Evolutionary conservation across 2,329 filamentous ascomycete genomes (phyloP), one percentile per base, ranked within the genome.

Genomic region (Akanthomyces muscarius): DNA sequence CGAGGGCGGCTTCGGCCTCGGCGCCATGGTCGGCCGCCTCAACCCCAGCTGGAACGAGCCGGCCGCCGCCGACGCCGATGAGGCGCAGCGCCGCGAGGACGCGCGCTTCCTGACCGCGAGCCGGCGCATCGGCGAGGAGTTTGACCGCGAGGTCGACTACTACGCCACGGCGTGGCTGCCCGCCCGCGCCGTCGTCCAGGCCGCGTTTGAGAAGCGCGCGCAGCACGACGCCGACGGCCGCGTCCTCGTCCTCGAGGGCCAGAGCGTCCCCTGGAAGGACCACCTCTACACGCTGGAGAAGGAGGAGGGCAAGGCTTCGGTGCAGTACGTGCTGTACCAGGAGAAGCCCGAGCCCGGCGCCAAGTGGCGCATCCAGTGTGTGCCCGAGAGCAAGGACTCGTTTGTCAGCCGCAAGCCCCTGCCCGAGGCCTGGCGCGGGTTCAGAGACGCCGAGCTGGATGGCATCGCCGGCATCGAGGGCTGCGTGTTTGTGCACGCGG

Each of bases 281-380:
- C 95, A 99, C 75, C 83, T 99, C 21, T 98, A 97, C 79, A 87
- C 84, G 21, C 84, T 98, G 30, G 95, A 99, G 78, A 83, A 76
- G 33, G 95, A 99, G 78, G 83, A 76, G 23, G 78, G 86, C 47
- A 84, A 86, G 21, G 68, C 74, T 8, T 72, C 72, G 69, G 87
- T 94, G 4, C 81, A 93, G 57, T 98, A 97, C 72, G 93, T 97
- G 16, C 81, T 98, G 30, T 98, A 98, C 77, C 90, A 92, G 0
- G 94, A 99, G 80, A 91, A 86, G 71, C 84, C 87, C 33, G 82
- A 84, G 51, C 85, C 87, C 52, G 89, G 85, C 67, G 83, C 89
- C 71, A 96, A 95, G 78, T 98, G 95, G 95, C 87, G 95, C 63
- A 90, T 99, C 65, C 92, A 97, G 77, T 89, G 90, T 66, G 95